Conservation (phyloP, 83 land plant genomes). For the Picea abies region DNA sequence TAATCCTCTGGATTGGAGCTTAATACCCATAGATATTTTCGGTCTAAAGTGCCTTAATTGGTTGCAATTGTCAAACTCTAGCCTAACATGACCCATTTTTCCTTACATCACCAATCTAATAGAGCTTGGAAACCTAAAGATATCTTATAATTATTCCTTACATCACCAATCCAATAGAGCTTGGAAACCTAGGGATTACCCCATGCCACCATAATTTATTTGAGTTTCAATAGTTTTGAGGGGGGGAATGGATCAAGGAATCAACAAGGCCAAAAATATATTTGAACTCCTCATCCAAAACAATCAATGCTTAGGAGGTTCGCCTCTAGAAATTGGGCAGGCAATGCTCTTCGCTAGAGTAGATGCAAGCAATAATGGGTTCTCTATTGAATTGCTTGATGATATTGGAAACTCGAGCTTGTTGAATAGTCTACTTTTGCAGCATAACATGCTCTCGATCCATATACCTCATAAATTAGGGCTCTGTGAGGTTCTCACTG, state of each 20-base stretch:
- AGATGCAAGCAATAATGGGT: no score
- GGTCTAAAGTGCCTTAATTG: slow-evolving; percentile 31
- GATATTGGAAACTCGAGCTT: slow-evolving; percentile 17
- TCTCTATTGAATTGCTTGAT: slow-evolving; percentile 28
- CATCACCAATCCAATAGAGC: slow-evolving; percentile 39
- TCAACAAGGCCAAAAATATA: no score
- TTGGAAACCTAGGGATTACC: slow-evolving; percentile 57
- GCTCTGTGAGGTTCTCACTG: no score
- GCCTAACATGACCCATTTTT: slow-evolving; percentile 46
- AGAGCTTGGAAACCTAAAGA: slow-evolving; percentile 49
- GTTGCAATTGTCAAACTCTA: slow-evolving; percentile 36
- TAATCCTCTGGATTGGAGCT: slow-evolving; percentile 36
- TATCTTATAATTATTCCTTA: slow-evolving; percentile 38
- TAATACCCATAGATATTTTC: slow-evolving; percentile 41
- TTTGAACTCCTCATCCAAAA: no score
- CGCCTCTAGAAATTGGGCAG: no score
- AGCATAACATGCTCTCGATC: slow-evolving; percentile 6
- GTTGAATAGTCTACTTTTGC: background rate
- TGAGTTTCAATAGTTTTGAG: slow-evolving; percentile 19
- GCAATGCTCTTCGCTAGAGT: no score
- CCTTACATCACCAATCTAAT: slow-evolving; percentile 42
- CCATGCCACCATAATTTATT: slow-evolving; percentile 28
- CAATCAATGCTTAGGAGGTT: no score
- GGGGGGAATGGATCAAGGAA: slow-evolving; percentile 22
- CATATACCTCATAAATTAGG: no score